These are phyloP conservation scores for Hygrocybe coccinea DNA, from an alignment of 768 basidiomycete species.

Conservation along the genomic window DNA sequence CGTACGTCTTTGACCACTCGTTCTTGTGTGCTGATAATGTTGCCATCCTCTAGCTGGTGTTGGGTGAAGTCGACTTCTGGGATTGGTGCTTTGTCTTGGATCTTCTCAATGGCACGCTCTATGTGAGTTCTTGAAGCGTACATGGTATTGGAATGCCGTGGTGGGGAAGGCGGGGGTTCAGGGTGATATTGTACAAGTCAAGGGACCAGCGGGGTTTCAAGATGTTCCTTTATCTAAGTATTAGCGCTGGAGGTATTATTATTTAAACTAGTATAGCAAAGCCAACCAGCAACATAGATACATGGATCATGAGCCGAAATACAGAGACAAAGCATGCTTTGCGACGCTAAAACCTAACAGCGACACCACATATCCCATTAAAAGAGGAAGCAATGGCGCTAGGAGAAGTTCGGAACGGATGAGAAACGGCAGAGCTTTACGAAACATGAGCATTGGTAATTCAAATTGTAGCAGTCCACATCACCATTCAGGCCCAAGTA, in stretches of 20 bases:
- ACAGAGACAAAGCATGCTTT: slow-evolving; percentile 68
- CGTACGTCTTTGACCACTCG: slow-evolving; percentile 93
- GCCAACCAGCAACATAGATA: neutral
- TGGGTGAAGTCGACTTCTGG: slow-evolving; percentile 85
- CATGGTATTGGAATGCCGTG: neutral
- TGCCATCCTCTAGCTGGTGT: slow-evolving; percentile 90
- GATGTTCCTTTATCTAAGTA: neutral
- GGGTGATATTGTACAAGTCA: neutral
- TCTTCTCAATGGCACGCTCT: slow-evolving; percentile 64
- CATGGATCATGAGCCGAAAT: slow-evolving; percentile 54
- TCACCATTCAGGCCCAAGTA: slow-evolving; percentile 81
- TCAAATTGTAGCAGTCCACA: neutral
- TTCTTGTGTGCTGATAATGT: slow-evolving; percentile 86
- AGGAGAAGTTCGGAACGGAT: slow-evolving; percentile 85
- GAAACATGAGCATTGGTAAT: slow-evolving; percentile 23
- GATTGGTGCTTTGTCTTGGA: slow-evolving; percentile 47
- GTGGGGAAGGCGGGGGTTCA: neutral
- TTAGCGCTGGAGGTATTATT: neutral
- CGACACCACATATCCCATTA: slow-evolving; percentile 80
- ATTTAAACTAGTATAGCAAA: neutral
- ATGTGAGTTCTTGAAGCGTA: slow-evolving; percentile 35
- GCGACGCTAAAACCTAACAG: slow-evolving; percentile 90
- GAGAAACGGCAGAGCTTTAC: slow-evolving; percentile 85
- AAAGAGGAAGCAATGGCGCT: slow-evolving; percentile 83
- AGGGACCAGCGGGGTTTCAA: slow-evolving; percentile 10